These are phyloP conservation scores for Globisporangium iwayamae DNA, from an alignment of 352 stramenopile genomes.

Conservation along the genomic window DNA sequence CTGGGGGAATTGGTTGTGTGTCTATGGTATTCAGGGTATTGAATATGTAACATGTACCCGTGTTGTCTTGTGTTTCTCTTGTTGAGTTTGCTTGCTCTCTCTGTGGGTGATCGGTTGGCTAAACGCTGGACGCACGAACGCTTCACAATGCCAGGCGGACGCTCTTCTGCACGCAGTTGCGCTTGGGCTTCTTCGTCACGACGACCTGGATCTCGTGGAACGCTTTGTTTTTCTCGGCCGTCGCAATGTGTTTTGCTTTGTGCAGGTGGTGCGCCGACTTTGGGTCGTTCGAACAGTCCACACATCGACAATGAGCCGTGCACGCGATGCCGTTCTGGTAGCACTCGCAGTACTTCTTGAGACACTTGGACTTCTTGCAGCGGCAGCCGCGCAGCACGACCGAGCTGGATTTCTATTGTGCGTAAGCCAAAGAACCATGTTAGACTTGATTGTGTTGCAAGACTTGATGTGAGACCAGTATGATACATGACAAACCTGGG, in stretches of 20 bases:
- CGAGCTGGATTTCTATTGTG: conserved; percentile 57
- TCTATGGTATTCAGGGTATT: conserved; percentile 9
- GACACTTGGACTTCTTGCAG: conserved; percentile 96
- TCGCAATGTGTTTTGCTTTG: conserved; percentile 18
- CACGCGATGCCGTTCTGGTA: conserved; percentile 93
- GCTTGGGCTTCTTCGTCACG: conserved; percentile 69
- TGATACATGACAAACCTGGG: conserved; percentile 29
- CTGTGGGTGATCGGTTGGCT: background rate
- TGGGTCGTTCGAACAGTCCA: conserved; percentile 92
- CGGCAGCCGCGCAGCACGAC: conserved; percentile 87
- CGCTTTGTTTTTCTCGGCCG: conserved; percentile 1
- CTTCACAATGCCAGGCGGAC: conserved; percentile 33
- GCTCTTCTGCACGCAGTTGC: conserved; percentile 57
- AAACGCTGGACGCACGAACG: too few relatives aligned
- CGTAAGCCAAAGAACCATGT: background rate
- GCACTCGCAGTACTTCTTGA: conserved; percentile 99
- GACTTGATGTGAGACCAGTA: too few relatives aligned
- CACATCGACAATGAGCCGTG: conserved; percentile 92
- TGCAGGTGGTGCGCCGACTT: conserved; percentile 31
- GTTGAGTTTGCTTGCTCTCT: background rate
- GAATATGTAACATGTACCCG: conserved; percentile 8
- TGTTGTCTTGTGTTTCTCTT: background rate
- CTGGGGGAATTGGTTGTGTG: conserved; percentile 6
- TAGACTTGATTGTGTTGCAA: background rate
- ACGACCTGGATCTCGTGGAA: conserved; percentile 65